These are phyloP conservation scores for Candida sithepensis DNA, from an alignment of 805 yeast genomes.

Conservation along the genomic window DNA sequence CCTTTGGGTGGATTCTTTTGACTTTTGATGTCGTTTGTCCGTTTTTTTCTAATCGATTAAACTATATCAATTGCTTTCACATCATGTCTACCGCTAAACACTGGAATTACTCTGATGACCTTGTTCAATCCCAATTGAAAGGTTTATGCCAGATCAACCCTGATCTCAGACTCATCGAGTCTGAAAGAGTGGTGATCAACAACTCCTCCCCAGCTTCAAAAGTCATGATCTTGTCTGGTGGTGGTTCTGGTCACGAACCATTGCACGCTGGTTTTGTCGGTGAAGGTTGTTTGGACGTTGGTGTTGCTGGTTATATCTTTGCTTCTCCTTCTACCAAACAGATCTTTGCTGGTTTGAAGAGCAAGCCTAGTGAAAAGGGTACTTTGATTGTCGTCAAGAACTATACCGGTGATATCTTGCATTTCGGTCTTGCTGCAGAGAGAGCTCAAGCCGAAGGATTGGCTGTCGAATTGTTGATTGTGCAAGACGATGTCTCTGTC, in stretches of 20 bases:
- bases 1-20: too few species aligned
- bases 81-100: slow-evolving; percentile 33
- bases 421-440: slow-evolving; percentile 89
- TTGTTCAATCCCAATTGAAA: slow-evolving; percentile 45
- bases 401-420: slow-evolving; percentile 91
- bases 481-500: slow-evolving; percentile 92
- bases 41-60: not conserved
- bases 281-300: slow-evolving; percentile 74
- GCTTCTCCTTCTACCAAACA: slow-evolving; percentile 90
- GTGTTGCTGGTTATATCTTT: slow-evolving; percentile 87
- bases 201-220: slow-evolving; percentile 38
- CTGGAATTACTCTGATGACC: slow-evolving; percentile 47
- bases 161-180: slow-evolving; percentile 45
- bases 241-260: slow-evolving; percentile 97
- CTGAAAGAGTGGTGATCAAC: slow-evolving; percentile 53
- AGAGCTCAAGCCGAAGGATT: slow-evolving; percentile 77
- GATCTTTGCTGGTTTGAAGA: slow-evolving; percentile 66
- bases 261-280: slow-evolving; percentile 92
- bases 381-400: slow-evolving; percentile 80
- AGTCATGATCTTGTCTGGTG: slow-evolving; percentile 79
- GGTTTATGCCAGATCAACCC: slow-evolving; percentile 58
- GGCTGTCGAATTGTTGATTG: slow-evolving; percentile 67
- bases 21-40: not conserved
- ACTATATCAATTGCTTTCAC: not conserved
- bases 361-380: slow-evolving; percentile 54